Conservation (phyloP, 305 asterid species). For the Fraxinus floribunda region DNA sequence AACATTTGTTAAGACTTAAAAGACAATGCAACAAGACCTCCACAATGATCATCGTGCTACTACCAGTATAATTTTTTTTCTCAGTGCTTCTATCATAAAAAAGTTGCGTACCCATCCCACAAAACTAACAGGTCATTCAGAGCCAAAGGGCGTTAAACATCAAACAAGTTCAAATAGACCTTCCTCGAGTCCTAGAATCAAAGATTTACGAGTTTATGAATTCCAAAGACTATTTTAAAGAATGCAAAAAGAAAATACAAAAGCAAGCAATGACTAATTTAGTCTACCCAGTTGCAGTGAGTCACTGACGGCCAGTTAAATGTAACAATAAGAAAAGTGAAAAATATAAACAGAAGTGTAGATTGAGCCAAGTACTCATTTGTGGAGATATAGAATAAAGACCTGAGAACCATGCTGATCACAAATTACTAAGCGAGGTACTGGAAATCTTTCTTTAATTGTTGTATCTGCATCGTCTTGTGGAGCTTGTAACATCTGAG, state of each 20-base stretch:
- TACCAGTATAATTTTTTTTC: background rate
- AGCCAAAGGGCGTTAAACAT: background rate
- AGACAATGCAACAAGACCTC: background rate
- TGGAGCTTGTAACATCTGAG: slow-evolving; percentile 81
- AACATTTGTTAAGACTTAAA: background rate
- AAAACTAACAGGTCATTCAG: background rate
- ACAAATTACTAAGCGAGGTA: slow-evolving; percentile 89
- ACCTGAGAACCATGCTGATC: slow-evolving; percentile 99
- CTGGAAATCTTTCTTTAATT: slow-evolving; percentile 81
- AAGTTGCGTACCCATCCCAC: background rate
- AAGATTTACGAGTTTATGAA: background rate
- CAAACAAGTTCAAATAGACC: slow-evolving; percentile 14
- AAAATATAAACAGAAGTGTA: background rate
- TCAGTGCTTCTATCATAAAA: background rate
- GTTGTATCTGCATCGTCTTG: slow-evolving; percentile 70
- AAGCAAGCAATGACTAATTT: background rate
- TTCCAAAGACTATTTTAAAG: background rate
- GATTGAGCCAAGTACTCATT: slow-evolving; percentile 13
- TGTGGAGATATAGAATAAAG: slow-evolving; percentile 22
- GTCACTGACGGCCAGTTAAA: background rate
- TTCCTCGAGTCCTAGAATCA: slow-evolving; percentile 1
- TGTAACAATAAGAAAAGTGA: background rate
- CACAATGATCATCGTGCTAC: background rate
- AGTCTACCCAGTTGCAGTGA: background rate
- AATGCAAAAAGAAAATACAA: background rate